Conservation (phyloP, 1,139 yeast genomes). For the Chernovozyma sophiae-reginae region DNA sequence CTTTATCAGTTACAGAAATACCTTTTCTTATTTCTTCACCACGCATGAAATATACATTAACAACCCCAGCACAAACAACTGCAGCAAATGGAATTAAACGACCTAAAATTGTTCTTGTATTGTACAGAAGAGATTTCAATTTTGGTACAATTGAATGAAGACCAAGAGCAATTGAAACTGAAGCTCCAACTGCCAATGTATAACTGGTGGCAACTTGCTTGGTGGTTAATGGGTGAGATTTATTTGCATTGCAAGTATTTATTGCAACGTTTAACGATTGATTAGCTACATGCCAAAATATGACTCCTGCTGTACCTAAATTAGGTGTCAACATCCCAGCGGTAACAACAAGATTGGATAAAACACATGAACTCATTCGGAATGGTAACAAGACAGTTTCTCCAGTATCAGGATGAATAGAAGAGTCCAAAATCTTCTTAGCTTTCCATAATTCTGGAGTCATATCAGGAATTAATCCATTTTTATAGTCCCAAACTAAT, state of each 20-base stretch:
- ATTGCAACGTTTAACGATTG: constrained; percentile 96
- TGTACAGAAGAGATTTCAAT: constrained; percentile 61
- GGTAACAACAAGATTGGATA: constrained; percentile 90
- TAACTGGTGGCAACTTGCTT: constrained; percentile 74
- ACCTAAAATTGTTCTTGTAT: constrained; percentile 65
- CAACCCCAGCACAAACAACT: constrained; percentile 93
- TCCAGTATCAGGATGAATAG: constrained; percentile 94
- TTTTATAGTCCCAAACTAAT: constrained; percentile 65
- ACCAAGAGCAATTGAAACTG: constrained; percentile 94
- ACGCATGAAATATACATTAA: constrained; percentile 92
- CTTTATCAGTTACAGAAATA: constrained; percentile 60
- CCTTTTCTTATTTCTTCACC: constrained; percentile 91
- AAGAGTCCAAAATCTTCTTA: constrained; percentile 78
- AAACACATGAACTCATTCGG: constrained; percentile 93
- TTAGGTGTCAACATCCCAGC: constrained; percentile 97
- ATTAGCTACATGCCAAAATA: constrained; percentile 97
- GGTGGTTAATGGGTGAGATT: constrained; percentile 84
- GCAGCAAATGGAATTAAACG: constrained; percentile 97
- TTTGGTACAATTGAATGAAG: constrained; percentile 84
- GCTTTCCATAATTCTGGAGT: constrained; percentile 88
- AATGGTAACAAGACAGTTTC: constrained; percentile 88
- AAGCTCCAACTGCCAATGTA: constrained; percentile 85
- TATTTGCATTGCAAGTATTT: constrained; percentile 93
- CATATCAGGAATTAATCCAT: constrained; percentile 60
- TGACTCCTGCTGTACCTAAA: constrained; percentile 81